These are phyloP conservation scores for Phytophthora kernoviae DNA, from an alignment of 352 stramenopile genomes.

Conservation along the genomic window DNA sequence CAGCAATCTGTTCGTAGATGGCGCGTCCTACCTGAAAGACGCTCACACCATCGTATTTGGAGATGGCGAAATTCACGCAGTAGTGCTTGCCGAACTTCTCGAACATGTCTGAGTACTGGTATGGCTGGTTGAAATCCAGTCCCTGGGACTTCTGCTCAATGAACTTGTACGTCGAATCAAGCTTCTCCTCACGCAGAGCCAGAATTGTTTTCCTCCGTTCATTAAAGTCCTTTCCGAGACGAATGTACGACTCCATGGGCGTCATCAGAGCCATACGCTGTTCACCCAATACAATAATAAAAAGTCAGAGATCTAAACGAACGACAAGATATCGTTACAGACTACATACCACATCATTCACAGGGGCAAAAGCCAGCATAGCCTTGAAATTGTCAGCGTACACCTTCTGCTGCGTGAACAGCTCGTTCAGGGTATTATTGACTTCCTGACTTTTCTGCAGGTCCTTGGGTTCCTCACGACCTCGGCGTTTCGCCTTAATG, in stretches of 20 bases:
- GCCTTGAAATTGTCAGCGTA: conserved; percentile 83
- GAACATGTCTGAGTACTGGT: conserved; percentile 81
- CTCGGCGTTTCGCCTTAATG: conserved; percentile 59
- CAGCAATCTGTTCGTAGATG: conserved; percentile 76
- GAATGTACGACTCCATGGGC: conserved; percentile 80
- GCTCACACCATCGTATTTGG: conserved; percentile 69
- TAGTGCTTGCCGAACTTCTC: conserved; percentile 86
- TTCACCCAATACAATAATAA: background rate
- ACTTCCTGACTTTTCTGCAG: conserved; percentile 51
- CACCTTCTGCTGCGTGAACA: conserved; percentile 68
- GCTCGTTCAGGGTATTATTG: conserved; percentile 55
- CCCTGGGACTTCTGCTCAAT: conserved; percentile 73
- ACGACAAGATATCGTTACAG: too few species aligned
- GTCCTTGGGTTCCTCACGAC: conserved; percentile 44
- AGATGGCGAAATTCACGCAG: conserved; percentile 76
- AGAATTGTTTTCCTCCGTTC: conserved; percentile 67
- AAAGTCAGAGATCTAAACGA: too few species aligned
- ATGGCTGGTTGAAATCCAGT: conserved; percentile 60
- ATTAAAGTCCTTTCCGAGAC: conserved; percentile 60
- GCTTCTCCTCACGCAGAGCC: conserved; percentile 69
- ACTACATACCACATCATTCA: conserved; percentile 64
- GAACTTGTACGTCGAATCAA: conserved; percentile 82
- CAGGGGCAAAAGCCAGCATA: conserved; percentile 77
- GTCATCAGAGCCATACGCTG: conserved; percentile 81
- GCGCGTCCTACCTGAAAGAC: conserved; percentile 67